phyloP scores from a whole-genome alignment of 108 stramenopile species.

The Epithemia pelagica region DNA sequence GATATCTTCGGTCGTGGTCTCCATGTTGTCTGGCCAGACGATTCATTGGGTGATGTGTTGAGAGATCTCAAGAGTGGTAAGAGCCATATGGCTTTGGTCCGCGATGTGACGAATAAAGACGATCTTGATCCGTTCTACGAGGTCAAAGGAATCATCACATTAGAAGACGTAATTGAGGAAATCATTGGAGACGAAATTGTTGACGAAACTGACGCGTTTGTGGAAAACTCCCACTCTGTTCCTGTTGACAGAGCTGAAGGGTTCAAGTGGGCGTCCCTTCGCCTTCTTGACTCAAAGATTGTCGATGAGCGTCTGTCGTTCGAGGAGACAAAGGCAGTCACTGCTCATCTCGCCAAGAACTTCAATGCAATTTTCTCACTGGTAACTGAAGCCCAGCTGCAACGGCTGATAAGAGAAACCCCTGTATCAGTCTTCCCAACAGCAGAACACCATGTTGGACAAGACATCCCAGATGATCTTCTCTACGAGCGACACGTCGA shows the following conservation, averaged over 20 bases:
- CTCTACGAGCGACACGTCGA: constrained; percentile 62
- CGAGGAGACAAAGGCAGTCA: constrained; percentile 73
- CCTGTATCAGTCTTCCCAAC: constrained; percentile 56
- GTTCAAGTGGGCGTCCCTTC: constrained; percentile 68
- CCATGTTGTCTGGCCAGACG: constrained; percentile 83
- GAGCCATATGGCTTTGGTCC: constrained; percentile 91
- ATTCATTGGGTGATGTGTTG: constrained; percentile 86
- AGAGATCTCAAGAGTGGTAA: constrained; percentile 79
- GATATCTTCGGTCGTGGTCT: constrained; percentile 89
- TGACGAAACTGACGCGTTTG: constrained; percentile 93
- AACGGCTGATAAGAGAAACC: constrained; percentile 47
- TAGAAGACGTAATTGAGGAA: constrained; percentile 95
- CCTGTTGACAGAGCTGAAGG: constrained; percentile 40
- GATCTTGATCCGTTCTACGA: constrained; percentile 84
- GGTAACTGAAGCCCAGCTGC: constrained; percentile 59
- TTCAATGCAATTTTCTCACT: constrained; percentile 48
- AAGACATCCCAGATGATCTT: constrained; percentile 35
- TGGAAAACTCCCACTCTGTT: constrained; percentile 53
- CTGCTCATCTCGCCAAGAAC: constrained; percentile 75
- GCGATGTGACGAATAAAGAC: constrained; percentile 84
- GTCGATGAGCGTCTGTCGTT: constrained; percentile 62
- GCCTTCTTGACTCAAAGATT: constrained; percentile 77
- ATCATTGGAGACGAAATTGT: constrained; percentile 94
- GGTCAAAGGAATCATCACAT: constrained; percentile 94
- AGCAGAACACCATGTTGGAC: constrained; percentile 40